Evolutionary conservation across 2,329 filamentous ascomycete species (phyloP), one percentile per base, ranked within the genome.

Genomic region (Clonostachys chloroleuca): DNA sequence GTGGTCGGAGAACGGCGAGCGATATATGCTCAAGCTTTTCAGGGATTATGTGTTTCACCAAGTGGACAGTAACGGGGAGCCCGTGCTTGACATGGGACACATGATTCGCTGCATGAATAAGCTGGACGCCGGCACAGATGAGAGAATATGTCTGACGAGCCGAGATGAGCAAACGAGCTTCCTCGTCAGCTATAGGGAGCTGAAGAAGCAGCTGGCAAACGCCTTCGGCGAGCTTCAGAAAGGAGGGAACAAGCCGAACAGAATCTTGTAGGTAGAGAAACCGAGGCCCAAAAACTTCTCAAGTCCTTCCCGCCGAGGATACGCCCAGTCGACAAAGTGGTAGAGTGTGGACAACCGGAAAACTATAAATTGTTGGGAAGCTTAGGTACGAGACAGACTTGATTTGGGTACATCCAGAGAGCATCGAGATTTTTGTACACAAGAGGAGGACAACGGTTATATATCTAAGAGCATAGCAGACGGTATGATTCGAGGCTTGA

Each of bases 21-120:
- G 92, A 30, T 97, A 96, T 64, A 87, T 89, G 62, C 75, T 99
- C 53, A 96, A 96, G 68, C 78, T 99, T 9, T 97, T 97, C 74
- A 83, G 94, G 44, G 94, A 99, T 67, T 97, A 95, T 58, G 89
- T 96, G 39, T 99, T 97, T 69, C 94, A 99, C 65, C 92, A 95
- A 60, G 91, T 96, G 12, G 91, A 97, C 62, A 79, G 81, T 33
- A 83, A 89, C 48, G 91, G 90, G 13, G 86, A 88, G 46, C 87
- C 94, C 0, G 86, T 92, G 2, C 75, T 95, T 6, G 89, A 96
- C 61, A 73, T 96, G 49, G 92, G 87, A 4, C 92, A 97, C 68
- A 89, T 97, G 53, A 66, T 99, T 42, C 81, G 79, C 24, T 92
- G 87, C 60, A 69, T 99, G 55, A 96, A 95, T 70, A 96, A 96